Evolutionary conservation across 2,329 filamentous ascomycete genomes (phyloP).

Genomic region (Sporothrix luriei): DNA sequence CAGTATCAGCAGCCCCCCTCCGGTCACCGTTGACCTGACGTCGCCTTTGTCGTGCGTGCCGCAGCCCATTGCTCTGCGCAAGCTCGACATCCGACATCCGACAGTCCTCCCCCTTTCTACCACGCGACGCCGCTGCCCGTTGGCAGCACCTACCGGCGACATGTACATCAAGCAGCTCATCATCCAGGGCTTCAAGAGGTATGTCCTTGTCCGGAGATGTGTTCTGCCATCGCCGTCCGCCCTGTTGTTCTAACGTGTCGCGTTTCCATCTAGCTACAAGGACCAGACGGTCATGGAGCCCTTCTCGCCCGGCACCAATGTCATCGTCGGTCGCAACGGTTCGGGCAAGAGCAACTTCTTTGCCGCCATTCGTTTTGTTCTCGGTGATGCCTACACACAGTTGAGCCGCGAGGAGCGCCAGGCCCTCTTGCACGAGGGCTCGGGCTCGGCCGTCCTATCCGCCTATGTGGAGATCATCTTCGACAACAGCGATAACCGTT

Average conservation of each 20-base stretch:
- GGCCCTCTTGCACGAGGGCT: slow-evolving; percentile 95
- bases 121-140: slow-evolving; percentile 37
- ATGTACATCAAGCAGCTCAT: slow-evolving; percentile 99
- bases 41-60: not conserved
- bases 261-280: slow-evolving; percentile 74
- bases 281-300: slow-evolving; percentile 98
- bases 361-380: slow-evolving; percentile 95
- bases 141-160: slow-evolving; percentile 44
- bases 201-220: slow-evolving; percentile 32
- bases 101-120: slow-evolving; percentile 11
- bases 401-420: slow-evolving; percentile 95
- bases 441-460: slow-evolving; percentile 96
- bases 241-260: slow-evolving; percentile 35
- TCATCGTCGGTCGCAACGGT: slow-evolving; percentile 98
- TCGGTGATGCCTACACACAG: slow-evolving; percentile 95
- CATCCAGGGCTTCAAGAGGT: slow-evolving; percentile 99
- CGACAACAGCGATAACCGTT: slow-evolving; percentile 94
- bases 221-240: not conserved
- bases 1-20: slow-evolving; percentile 13
- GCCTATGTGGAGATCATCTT: slow-evolving; percentile 99
- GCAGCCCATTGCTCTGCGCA: slow-evolving; percentile 1
- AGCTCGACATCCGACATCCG: not conserved
- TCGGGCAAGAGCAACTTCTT: slow-evolving; percentile 99
- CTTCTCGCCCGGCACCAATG: slow-evolving; percentile 95
- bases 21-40: not conserved